Percentiles rank a stretch among this genome's conserved stretches.
Conservation (phyloP, 352 stramenopile species). For the Pythium graminicola region DNA sequence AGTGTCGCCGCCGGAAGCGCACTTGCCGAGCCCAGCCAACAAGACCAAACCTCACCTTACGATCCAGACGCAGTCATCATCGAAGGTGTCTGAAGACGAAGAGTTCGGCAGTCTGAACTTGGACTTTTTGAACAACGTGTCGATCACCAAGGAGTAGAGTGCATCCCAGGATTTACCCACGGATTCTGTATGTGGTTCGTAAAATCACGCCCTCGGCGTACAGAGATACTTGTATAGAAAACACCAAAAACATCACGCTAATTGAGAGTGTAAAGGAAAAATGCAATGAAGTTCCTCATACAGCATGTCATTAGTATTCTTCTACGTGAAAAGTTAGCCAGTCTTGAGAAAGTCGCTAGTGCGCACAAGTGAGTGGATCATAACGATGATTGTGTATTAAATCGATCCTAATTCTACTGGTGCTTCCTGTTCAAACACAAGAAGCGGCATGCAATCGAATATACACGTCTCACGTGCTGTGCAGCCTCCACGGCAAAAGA, state of each 20-base stretch:
- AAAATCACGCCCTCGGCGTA: not conserved
- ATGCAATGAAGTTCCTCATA: too few relatives aligned
- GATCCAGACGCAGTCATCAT: constrained; percentile 23
- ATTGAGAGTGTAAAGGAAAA: too few relatives aligned
- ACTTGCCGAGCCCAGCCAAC: too few relatives aligned
- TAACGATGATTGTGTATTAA: too few relatives aligned
- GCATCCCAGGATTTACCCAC: not conserved
- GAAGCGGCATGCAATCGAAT: not conserved
- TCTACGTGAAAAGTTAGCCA: too few relatives aligned
- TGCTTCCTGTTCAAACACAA: not conserved
- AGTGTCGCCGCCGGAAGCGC: too few relatives aligned
- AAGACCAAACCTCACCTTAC: constrained; percentile 5
- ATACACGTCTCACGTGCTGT: not conserved
- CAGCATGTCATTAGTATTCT: too few relatives aligned
- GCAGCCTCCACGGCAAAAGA: not conserved
- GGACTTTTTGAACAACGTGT: constrained; percentile 64
- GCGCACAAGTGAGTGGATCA: too few relatives aligned
- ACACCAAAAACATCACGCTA: too few relatives aligned
- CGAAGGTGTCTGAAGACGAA: constrained; percentile 35
- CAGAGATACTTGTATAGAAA: not conserved
- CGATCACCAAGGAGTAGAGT: constrained; percentile 21
- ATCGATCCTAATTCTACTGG: too few relatives aligned
- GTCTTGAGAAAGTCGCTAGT: too few relatives aligned
- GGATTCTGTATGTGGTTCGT: not conserved
- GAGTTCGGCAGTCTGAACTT: constrained; percentile 64